A percentile compares a stretch with the other conserved stretches of the same genome.
These are phyloP conservation scores for Aspergillus sp. DNA, from an alignment of 2,329 filamentous ascomycete species.

Conservation along the genomic window DNA sequence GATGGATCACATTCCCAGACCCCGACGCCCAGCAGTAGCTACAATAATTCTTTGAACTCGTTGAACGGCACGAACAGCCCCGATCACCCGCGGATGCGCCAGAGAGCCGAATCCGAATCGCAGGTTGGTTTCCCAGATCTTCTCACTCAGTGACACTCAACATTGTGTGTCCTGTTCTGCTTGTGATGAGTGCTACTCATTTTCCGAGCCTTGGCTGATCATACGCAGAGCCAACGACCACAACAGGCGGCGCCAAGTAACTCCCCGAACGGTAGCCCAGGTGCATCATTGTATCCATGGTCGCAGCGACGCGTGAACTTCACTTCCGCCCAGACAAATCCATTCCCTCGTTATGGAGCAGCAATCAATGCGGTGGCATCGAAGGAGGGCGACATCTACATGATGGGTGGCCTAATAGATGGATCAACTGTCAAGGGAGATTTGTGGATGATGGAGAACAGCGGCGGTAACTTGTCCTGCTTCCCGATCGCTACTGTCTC, in stretches of 20 bases:
- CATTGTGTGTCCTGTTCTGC: neutral
- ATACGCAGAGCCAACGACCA: conserved; percentile 32
- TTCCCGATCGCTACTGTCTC: conserved; percentile 89
- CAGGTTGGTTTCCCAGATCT: conserved; percentile 47
- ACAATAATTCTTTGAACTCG: conserved; percentile 67
- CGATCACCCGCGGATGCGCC: conserved; percentile 62
- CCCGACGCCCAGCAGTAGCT: conserved; percentile 74
- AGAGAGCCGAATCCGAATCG: conserved; percentile 56
- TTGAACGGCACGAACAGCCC: conserved; percentile 65
- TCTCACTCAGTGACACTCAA: conserved; percentile 6
- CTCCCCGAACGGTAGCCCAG: conserved; percentile 56
- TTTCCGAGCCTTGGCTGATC: conserved; percentile 3
- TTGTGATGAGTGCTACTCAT: neutral
- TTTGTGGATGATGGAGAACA: conserved; percentile 95
- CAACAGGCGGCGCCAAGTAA: conserved; percentile 59
- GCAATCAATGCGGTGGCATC: conserved; percentile 90
- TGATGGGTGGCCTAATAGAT: conserved; percentile 96
- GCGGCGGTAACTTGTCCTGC: conserved; percentile 76
- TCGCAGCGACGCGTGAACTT: conserved; percentile 87
- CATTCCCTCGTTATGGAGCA: conserved; percentile 94
- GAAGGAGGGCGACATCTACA: conserved; percentile 94
- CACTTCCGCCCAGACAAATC: conserved; percentile 75
- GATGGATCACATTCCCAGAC: conserved; percentile 50
- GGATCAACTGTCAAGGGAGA: conserved; percentile 95
- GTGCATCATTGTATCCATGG: conserved; percentile 90